Evolutionary conservation across 2,329 filamentous ascomycete genomes (phyloP).

Genomic region (Rhytidhysteron rufulum): DNA sequence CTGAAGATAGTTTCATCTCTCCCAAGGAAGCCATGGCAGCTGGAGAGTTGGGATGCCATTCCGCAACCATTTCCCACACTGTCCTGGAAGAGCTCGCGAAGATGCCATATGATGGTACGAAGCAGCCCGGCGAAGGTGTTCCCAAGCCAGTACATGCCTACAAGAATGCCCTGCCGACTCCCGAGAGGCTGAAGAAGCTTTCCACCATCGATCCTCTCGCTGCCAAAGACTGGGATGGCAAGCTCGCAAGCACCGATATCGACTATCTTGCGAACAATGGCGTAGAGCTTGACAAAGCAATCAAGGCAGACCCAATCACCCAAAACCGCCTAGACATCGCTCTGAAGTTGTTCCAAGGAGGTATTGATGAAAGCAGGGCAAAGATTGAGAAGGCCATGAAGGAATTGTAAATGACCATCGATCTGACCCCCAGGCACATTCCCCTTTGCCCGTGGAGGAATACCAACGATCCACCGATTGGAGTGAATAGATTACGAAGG

Average conservation of each 20-base stretch:
- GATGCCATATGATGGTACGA: slow-evolving; percentile 34
- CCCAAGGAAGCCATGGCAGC: slow-evolving; percentile 45
- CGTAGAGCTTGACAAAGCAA: slow-evolving; percentile 40
- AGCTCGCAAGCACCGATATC: slow-evolving; percentile 37
- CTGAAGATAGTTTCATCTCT: slow-evolving; percentile 39
- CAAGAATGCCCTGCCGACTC: slow-evolving; percentile 28
- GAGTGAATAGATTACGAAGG: no score
- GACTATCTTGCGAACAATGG: slow-evolving; percentile 49
- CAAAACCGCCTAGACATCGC: slow-evolving; percentile 38
- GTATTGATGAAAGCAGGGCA: slow-evolving; percentile 36
- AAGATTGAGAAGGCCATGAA: slow-evolving; percentile 35
- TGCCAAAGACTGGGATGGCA: slow-evolving; percentile 36
- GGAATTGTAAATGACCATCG: slow-evolving; percentile 16
- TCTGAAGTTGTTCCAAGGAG: slow-evolving; percentile 40
- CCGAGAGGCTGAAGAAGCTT: slow-evolving; percentile 35
- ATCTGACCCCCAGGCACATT: no score
- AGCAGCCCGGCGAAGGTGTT: slow-evolving; percentile 37
- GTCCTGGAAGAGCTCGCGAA: slow-evolving; percentile 38
- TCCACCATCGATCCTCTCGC: slow-evolving; percentile 39
- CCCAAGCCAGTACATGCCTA: slow-evolving; percentile 43
- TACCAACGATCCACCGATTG: no score
- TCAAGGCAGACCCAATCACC: slow-evolving; percentile 37
- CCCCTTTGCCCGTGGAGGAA: no score
- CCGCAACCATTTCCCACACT: slow-evolving; percentile 42
- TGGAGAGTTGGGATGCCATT: slow-evolving; percentile 46